phyloP scores from a whole-genome alignment of 176 grass and related monocot genomes.

The Aegilops umbellulata region DNA sequence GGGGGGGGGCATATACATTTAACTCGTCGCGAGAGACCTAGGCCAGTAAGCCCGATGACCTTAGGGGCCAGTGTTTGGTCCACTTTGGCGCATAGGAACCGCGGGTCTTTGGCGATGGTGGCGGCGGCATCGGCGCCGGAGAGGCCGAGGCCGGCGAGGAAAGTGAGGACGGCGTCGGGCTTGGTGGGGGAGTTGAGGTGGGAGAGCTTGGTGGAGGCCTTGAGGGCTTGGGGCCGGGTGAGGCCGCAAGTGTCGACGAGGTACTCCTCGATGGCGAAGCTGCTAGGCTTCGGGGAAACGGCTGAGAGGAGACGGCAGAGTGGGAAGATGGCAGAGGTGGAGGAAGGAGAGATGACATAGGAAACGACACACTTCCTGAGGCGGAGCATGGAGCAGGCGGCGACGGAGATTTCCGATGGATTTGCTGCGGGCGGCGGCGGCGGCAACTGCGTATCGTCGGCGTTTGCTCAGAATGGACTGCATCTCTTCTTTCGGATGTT shows the following conservation, averaged over 20 bases:
- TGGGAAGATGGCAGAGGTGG: neutral
- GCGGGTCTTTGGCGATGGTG: neutral
- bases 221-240: neutral
- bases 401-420: too few species aligned
- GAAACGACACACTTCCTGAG: neutral
- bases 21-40: slow-evolving; percentile 6
- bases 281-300: too few species aligned
- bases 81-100: neutral
- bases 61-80: slow-evolving; percentile 23
- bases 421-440: too few species aligned
- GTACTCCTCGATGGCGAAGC: too few species aligned
- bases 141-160: slow-evolving; percentile 34
- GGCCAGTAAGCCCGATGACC: neutral
- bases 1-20: too few species aligned
- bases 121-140: neutral
- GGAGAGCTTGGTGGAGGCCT: neutral
- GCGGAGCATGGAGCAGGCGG: too few species aligned
- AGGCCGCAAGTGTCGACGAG: too few species aligned
- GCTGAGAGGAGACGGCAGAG: neutral
- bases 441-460: too few species aligned
- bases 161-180: slow-evolving; percentile 28
- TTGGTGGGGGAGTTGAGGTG: slow-evolving; percentile 32
- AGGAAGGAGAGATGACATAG: neutral
- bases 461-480: too few species aligned
- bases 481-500: too few species aligned